These are phyloP conservation scores for Suhomyces tanzawaensis DNA, from an alignment of 805 yeast genomes.

Conservation along the genomic window DNA sequence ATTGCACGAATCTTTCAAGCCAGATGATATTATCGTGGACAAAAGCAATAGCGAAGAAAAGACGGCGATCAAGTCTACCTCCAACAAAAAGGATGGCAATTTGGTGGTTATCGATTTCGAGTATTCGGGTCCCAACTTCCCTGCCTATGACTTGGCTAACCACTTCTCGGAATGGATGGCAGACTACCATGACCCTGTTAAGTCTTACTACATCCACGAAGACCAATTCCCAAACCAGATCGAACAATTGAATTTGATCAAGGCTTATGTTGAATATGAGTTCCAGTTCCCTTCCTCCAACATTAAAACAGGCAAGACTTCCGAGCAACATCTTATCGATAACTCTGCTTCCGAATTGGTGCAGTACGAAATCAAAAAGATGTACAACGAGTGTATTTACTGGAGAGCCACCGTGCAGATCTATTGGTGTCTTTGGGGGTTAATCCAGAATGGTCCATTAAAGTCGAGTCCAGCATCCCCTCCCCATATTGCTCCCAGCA, in stretches of 20 bases:
- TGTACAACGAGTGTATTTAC: constrained; percentile 61
- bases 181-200: constrained; percentile 68
- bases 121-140: constrained; percentile 86
- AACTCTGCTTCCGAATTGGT: constrained; percentile 25
- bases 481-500: constrained; percentile 7
- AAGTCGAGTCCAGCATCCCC: constrained; percentile 14
- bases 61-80: constrained; percentile 22
- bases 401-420: constrained; percentile 84
- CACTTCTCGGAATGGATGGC: constrained; percentile 98
- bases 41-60: constrained; percentile 3
- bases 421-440: constrained; percentile 91
- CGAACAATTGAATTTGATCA: constrained; percentile 68
- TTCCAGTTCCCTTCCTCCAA: constrained; percentile 36
- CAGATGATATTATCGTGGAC: constrained; percentile 34
- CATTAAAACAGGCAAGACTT: constrained; percentile 16
- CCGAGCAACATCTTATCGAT: constrained; percentile 10
- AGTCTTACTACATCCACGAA: constrained; percentile 50
- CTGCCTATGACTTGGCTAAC: constrained; percentile 88
- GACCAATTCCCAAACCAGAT: constrained; percentile 63
- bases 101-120: constrained; percentile 95
- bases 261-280: constrained; percentile 72
- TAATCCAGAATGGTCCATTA: constrained; percentile 66
- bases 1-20: constrained; percentile 56
- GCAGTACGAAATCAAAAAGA: constrained; percentile 42
- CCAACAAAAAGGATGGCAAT: constrained; percentile 41